phyloP scores from a whole-genome alignment of 805 yeast species.

The Candida morakotiae region DNA sequence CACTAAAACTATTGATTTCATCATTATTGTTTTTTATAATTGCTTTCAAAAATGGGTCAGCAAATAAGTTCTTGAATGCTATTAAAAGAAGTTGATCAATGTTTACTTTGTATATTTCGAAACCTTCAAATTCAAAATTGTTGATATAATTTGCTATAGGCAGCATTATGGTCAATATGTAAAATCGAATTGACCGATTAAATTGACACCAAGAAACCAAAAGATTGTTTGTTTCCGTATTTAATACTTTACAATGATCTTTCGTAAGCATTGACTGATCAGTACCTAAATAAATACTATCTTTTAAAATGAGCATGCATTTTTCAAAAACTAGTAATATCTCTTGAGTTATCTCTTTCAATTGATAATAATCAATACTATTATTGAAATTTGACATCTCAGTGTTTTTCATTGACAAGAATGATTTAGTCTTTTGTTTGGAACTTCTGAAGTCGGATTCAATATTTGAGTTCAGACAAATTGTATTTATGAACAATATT shows the following conservation, averaged over 20 bases:
- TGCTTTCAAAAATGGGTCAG: constrained; percentile 20
- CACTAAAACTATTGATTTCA: no score
- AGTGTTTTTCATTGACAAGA: not conserved
- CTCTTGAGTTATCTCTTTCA: constrained; percentile 28
- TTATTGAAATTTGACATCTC: constrained; percentile 7
- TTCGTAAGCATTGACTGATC: constrained; percentile 20
- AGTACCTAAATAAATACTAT: constrained; percentile 4
- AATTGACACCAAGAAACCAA: constrained; percentile 32
- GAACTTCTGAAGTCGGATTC: not conserved
- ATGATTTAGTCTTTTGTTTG: not conserved
- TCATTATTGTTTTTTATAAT: no score
- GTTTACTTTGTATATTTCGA: constrained; percentile 13
- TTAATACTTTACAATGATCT: no score
- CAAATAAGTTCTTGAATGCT: constrained; percentile 25
- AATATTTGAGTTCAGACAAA: not conserved
- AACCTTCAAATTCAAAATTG: constrained; percentile 11
- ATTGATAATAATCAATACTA: constrained; percentile 19
- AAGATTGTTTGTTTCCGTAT: no score
- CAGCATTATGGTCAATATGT: constrained; percentile 19
- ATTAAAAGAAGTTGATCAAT: constrained; percentile 23
- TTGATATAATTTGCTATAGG: constrained; percentile 20
- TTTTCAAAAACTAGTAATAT: constrained; percentile 20
- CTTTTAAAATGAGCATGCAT: constrained; percentile 18
- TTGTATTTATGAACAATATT: constrained; percentile 13
- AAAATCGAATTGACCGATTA: constrained; percentile 21